These are phyloP conservation scores for Phyllosticta capitalensis DNA, from an alignment of 2,329 filamentous ascomycete species.

Conservation along the genomic window DNA sequence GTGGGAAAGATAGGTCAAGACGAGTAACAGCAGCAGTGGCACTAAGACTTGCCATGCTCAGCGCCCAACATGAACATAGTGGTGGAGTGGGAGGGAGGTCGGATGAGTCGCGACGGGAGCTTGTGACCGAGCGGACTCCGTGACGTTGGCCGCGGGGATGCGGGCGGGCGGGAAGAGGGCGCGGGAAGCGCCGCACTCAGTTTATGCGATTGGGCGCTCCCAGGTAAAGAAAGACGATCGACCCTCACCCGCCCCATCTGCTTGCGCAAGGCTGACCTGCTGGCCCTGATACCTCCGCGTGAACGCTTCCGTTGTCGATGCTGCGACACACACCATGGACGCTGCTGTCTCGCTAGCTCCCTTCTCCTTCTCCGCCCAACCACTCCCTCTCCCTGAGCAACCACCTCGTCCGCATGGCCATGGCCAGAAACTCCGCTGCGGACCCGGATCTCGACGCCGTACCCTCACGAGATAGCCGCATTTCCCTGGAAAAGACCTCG, in stretches of 20 bases:
- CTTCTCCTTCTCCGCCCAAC: neutral
- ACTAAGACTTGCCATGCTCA: slow-evolving; percentile 8
- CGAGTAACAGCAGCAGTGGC: neutral
- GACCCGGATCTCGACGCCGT: neutral
- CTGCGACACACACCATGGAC: neutral
- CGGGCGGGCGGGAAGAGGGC: neutral
- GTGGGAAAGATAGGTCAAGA: neutral
- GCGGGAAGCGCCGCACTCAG: slow-evolving; percentile 2
- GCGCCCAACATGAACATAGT: slow-evolving; percentile 2
- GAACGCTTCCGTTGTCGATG: neutral
- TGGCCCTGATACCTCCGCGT: neutral
- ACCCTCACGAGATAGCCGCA: neutral
- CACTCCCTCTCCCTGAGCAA: neutral
- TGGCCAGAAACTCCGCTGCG: neutral
- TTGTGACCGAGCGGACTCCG: slow-evolving; percentile 3
- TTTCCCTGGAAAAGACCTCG: slow-evolving; percentile 1
- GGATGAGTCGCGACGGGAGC: slow-evolving; percentile 4
- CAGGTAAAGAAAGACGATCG: neutral
- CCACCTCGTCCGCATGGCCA: neutral
- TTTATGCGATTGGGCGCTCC: neutral
- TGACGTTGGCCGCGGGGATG: slow-evolving; percentile 4
- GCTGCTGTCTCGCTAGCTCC: neutral
- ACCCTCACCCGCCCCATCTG: neutral
- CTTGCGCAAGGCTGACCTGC: neutral
- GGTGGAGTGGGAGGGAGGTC: slow-evolving; percentile 4